Base-by-base conservation (phyloP, 805 yeast species). In the Candida montana region DNA sequence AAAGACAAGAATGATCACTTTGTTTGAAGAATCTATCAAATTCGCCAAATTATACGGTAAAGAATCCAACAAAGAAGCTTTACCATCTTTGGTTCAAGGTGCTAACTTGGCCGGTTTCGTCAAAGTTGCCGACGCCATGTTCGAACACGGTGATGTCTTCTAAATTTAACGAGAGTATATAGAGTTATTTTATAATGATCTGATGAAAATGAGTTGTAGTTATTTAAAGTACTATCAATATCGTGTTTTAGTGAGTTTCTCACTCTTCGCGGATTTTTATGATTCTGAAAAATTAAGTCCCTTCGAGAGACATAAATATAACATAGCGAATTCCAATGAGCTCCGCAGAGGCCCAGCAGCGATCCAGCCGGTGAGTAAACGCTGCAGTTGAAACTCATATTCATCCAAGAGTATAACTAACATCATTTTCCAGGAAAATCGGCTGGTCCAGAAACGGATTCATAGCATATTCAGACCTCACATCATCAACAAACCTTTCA, bases 51-150 rank as follows among this genome's bases (percentile, higher is more conserved):
- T 78, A 60, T 91, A 83, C 78, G 70, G 89, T 48, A 77, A 81
- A 53, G 91, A 83, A 69, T 51, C 74, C 48, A 68, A 69, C 68
- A 71, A 71, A 67, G 74, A 73, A 57, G 71, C 83, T 45, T 74
- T 90, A 61, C 99, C 99, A 59, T 91, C 98, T 37, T 77, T 91
- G 62, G 95, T 91, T 57, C 87, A 87, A 78, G 99, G 99, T 75
- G 98, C 98, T 61, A 91, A 91, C 83, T 83, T 91, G 74, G 97
- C 98, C 53, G 97, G 97, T 70, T 91, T 91, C 81, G 80, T 90
- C 65, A 91, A 91, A 80, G 99, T 91, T 61, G 97, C 96, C 55
- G 93, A 86, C 57, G 98, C 97, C 59, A 91, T 91, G 99, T 83
- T 84, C 64, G 95, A 77, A 76, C 96, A 87, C 69, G 99, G 98